Base-by-base conservation (phyloP, 106 monocot species). In the Apostasia ramifera region DNA sequence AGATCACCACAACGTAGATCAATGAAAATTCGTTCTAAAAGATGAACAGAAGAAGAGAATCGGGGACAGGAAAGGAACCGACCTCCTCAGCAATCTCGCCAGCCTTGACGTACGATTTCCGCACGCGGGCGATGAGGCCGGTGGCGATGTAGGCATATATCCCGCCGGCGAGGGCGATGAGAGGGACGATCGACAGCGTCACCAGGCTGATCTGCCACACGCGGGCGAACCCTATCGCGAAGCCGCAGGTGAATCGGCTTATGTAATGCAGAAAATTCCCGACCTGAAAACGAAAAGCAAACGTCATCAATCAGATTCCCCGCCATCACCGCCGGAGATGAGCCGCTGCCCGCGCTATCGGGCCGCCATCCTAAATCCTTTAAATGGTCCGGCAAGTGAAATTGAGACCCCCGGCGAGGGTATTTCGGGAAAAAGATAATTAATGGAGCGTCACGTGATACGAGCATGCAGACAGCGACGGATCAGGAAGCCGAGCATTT, bases 181-280 rank as follows among this genome's bases (percentile, higher is more conserved):
- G 74, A 1, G 98, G 98, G 15, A 99, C 98, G 53, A 99, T 93
- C 11, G 98, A 90, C 54, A 99, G 83, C n/a, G 98, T 99, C 7
- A 99, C 93, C 4, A 99, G 92, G 66, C 93, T 93, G 73, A 99
- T 93, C 83, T 99, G 98, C 98, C 98, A 99, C 2, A 93, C 93
- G 5, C 80, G 75, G 10, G 76, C 54, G 61, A 99, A 99, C 46
- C 98, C 98, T 45, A 99, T 81, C 40, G 88, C 98, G 49, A 99
- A 99, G 9, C 98, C 98, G 6, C 83, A 77, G 2, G 88, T 47
- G 73, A 99, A 99, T 40, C 93, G 82, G 83, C 88, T 93, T 54
- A 99, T 83, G 83, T 99, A 99, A 78, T 93, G 98, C 78, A 93
- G 56, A 74, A 87, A 93, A 66, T 93, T 90, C 11, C 98, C 98